Evolutionary conservation across 352 stramenopile species (phyloP).

Genomic region (Phytophthora fragariae): DNA sequence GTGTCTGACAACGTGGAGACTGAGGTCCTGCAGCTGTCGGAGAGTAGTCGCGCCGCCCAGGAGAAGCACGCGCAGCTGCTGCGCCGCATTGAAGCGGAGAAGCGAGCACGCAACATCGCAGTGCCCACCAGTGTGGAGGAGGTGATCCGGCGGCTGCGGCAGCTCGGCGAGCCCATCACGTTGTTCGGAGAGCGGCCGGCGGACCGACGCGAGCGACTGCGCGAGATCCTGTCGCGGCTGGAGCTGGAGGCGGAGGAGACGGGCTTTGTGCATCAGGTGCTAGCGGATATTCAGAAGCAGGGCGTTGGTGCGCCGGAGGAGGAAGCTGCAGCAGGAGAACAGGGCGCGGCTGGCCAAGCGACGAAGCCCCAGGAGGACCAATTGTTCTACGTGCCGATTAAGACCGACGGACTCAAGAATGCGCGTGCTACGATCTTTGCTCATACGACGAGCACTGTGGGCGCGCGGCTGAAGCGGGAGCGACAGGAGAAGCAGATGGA

Average conservation of each 20-base stretch:
- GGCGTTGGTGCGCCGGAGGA: constrained; percentile 10
- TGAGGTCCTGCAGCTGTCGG: constrained; percentile 85
- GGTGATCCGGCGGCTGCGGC: constrained; percentile 90
- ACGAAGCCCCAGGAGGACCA: constrained; percentile 63
- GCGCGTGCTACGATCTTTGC: constrained; percentile 83
- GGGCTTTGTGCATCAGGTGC: constrained; percentile 65
- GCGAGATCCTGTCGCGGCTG: constrained; percentile 87
- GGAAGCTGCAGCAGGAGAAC: constrained; percentile 8
- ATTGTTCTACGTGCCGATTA: constrained; percentile 87
- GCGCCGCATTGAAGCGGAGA: constrained; percentile 91
- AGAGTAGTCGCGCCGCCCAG: constrained; percentile 84
- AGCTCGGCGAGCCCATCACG: constrained; percentile 92
- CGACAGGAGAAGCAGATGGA: constrained; percentile 42
- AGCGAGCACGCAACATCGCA: constrained; percentile 88
- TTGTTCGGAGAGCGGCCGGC: constrained; percentile 96
- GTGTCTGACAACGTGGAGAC: constrained; percentile 77
- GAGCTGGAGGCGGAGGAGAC: constrained; percentile 80
- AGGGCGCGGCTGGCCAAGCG: constrained; percentile 3
- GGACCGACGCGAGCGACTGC: constrained; percentile 94
- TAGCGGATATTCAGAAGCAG: constrained; percentile 61
- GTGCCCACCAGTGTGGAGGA: constrained; percentile 95
- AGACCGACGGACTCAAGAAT: constrained; percentile 83
- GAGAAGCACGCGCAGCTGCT: constrained; percentile 90
- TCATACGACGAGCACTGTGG: constrained; percentile 77
- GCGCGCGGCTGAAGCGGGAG: constrained; percentile 66